Conservation (phyloP, 140 eudicot species). For the Ambrosia hybrid region DNA sequence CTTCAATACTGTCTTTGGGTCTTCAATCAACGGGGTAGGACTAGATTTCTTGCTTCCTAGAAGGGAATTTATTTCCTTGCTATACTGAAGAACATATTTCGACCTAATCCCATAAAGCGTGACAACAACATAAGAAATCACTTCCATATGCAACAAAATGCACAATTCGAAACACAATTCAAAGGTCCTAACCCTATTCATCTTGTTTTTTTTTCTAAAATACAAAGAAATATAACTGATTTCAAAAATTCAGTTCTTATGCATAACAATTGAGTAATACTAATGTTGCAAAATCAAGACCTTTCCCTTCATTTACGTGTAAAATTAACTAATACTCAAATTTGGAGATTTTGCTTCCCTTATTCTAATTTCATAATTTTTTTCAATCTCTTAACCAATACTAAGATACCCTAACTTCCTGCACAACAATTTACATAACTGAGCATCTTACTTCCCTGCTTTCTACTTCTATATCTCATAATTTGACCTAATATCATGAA, state of each 20-base stretch:
- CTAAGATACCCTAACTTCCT: not conserved
- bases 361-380: not conserved
- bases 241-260: not conserved
- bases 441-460: not conserved
- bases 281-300: too few species aligned
- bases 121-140: slow-evolving; percentile 17
- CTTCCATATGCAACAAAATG: not conserved
- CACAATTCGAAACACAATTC: not conserved
- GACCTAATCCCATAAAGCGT: slow-evolving; percentile 48
- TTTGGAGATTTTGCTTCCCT: not conserved
- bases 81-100: slow-evolving; percentile 75
- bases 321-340: not conserved
- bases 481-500: not conserved
- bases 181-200: not conserved
- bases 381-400: not conserved
- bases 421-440: not conserved
- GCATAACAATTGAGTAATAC: not conserved
- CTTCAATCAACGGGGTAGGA: slow-evolving; percentile 58
- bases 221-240: not conserved
- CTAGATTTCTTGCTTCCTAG: slow-evolving; percentile 51
- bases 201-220: not conserved
- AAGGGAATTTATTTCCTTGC: slow-evolving; percentile 81
- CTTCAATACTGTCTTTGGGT: slow-evolving; percentile 64
- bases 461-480: not conserved
- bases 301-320: too few species aligned